These are phyloP conservation scores for Aspergillus incahuasiensis DNA, from an alignment of 495 filamentous ascomycete genomes.

Conservation along the genomic window DNA sequence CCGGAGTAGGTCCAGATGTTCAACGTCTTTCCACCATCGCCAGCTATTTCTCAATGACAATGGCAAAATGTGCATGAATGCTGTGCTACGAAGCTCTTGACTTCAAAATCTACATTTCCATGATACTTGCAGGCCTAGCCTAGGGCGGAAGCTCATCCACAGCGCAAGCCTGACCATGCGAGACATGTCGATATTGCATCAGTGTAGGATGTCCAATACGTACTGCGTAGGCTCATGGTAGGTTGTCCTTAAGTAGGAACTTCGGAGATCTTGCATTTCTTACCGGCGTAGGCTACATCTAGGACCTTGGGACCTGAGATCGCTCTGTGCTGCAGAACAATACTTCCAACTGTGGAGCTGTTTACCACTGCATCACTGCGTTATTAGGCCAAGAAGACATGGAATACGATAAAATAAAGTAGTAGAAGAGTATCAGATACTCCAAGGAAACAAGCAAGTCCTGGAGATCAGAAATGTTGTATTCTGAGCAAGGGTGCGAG, in stretches of 20 bases:
- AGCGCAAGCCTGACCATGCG: no score
- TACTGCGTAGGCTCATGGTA: no score
- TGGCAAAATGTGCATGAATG: no score
- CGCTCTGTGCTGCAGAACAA: background rate
- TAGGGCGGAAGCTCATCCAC: no score
- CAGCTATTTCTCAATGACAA: no score
- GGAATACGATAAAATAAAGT: background rate
- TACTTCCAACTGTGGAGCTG: background rate
- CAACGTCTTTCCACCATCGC: background rate
- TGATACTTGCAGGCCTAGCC: no score
- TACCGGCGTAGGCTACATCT: background rate
- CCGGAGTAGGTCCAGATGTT: background rate
- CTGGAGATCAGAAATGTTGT: background rate
- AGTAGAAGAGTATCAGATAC: background rate
- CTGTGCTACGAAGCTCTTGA: background rate
- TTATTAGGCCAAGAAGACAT: background rate
- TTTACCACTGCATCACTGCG: background rate
- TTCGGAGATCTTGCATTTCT: no score
- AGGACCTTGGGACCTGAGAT: background rate
- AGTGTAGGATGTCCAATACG: no score
- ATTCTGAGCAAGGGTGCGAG: background rate
- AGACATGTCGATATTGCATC: no score
- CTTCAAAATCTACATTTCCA: background rate
- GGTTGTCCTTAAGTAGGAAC: no score
- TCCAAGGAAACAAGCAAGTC: background rate